A percentile compares a stretch with the other conserved stretches of the same genome.
These are phyloP conservation scores for Kodamaea leandrae DNA, from an alignment of 805 yeast species.

Conservation along the genomic window DNA sequence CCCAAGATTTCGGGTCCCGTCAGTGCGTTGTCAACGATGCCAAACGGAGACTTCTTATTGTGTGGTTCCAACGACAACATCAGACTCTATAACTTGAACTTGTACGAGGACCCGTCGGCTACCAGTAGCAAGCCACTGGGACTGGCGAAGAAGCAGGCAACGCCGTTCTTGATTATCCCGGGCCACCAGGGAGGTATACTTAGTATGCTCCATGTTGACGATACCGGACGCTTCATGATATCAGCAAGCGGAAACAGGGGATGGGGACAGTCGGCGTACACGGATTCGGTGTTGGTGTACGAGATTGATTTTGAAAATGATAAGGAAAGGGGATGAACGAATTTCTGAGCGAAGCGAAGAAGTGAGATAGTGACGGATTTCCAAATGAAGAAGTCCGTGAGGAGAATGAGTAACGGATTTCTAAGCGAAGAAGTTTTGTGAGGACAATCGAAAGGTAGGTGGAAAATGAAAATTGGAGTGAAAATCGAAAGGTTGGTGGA, in stretches of 20 bases:
- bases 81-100: constrained; percentile 72
- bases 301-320: constrained; percentile 51
- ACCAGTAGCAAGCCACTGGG: constrained; percentile 10
- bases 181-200: constrained; percentile 95
- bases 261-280: constrained; percentile 77
- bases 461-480: too few species aligned
- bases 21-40: constrained; percentile 73
- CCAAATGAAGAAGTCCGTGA: background rate
- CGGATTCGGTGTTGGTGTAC: constrained; percentile 79
- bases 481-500: too few species aligned
- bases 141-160: constrained; percentile 35
- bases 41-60: constrained; percentile 72
- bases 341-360: background rate
- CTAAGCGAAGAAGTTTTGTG: too few species aligned
- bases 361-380: background rate
- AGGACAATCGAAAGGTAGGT: too few species aligned
- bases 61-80: constrained; percentile 92
- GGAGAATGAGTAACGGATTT: too few species aligned
- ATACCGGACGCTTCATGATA: constrained; percentile 81
- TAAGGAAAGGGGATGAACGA: too few species aligned
- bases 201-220: constrained; percentile 76
- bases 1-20: constrained; percentile 92
- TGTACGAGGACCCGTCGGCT: constrained; percentile 34
- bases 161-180: constrained; percentile 88
- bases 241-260: constrained; percentile 95